Percentiles rank a stretch among this genome's conserved stretches.
These are phyloP conservation scores for Mrakia frigida DNA, from an alignment of 768 basidiomycete species.

Conservation along the genomic window DNA sequence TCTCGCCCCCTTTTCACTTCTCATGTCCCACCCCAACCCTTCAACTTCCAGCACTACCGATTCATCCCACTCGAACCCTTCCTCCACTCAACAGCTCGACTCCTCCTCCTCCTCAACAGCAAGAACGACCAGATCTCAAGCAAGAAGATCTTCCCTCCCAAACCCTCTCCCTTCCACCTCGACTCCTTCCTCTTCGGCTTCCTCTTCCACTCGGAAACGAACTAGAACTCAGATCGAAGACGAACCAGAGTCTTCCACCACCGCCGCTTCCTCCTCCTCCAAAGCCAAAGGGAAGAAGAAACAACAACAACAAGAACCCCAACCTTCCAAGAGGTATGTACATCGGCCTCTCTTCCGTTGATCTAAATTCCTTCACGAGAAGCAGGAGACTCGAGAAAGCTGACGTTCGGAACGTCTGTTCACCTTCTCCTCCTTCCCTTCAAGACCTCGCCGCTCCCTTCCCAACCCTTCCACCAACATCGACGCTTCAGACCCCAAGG, in stretches of 20 bases:
- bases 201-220: constrained; percentile 13
- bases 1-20: not conserved
- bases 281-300: constrained; percentile 22
- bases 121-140: constrained; percentile 16
- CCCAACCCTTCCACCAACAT: not conserved
- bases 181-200: not conserved
- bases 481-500: constrained; percentile 21
- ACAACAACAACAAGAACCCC: not conserved
- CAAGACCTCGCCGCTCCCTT: constrained; percentile 29
- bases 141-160: constrained; percentile 16
- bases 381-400: not conserved
- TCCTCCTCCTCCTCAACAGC: not conserved
- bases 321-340: constrained; percentile 24
- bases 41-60: not conserved
- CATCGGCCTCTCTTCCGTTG: not conserved
- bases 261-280: not conserved
- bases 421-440: not conserved
- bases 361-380: not conserved
- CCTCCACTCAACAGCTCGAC: not conserved
- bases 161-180: not conserved
- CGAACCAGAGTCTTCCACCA: constrained; percentile 8
- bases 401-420: not conserved
- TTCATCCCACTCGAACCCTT: too few relatives aligned
- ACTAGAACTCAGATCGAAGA: constrained; percentile 10
- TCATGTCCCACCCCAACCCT: not conserved